A percentile compares a stretch with the other conserved stretches of the same genome.
Conservation (phyloP, 176 grass and related monocot genomes). For the Zoysia pacifica region DNA sequence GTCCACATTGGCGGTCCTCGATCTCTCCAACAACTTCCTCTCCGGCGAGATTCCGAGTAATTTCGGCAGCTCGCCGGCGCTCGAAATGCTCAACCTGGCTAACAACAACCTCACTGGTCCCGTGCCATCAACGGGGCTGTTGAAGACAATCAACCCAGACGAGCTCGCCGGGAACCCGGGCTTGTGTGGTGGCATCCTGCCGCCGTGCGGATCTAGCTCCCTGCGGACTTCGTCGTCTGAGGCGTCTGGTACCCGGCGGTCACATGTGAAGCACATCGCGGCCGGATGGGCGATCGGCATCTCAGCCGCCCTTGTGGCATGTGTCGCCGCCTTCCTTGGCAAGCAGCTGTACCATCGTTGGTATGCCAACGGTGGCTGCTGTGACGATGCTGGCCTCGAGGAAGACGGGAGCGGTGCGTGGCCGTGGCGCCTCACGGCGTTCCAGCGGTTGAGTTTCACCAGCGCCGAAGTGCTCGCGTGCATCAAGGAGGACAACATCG, state of each 20-base stretch:
- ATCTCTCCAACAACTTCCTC: slow-evolving; percentile 88
- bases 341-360: slow-evolving; percentile 65
- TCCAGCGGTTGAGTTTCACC: slow-evolving; percentile 89
- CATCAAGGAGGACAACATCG: slow-evolving; percentile 88
- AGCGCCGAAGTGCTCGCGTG: slow-evolving; percentile 84
- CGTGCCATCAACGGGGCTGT: slow-evolving; percentile 65
- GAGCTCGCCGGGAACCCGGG: slow-evolving; percentile 84
- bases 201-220: slow-evolving; percentile 43
- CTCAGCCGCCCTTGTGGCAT: slow-evolving; percentile 35
- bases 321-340: slow-evolving; percentile 48
- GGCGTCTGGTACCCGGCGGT: slow-evolving; percentile 25
- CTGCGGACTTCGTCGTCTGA: slow-evolving; percentile 34
- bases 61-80: slow-evolving; percentile 83
- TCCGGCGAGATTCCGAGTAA: slow-evolving; percentile 77
- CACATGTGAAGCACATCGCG: slow-evolving; percentile 77
- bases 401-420: slow-evolving; percentile 58
- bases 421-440: slow-evolving; percentile 89
- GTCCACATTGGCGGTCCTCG: slow-evolving; percentile 83
- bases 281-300: slow-evolving; percentile 82
- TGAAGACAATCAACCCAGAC: slow-evolving; percentile 83
- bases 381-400: slow-evolving; percentile 47
- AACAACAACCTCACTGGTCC: slow-evolving; percentile 90
- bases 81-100: slow-evolving; percentile 89
- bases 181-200: slow-evolving; percentile 72
- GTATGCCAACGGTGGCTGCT: slow-evolving; percentile 67